These are phyloP conservation scores for Funneliformis caledonium DNA, from an alignment of 371 early-diverging fungal species.

Conservation along the genomic window DNA sequence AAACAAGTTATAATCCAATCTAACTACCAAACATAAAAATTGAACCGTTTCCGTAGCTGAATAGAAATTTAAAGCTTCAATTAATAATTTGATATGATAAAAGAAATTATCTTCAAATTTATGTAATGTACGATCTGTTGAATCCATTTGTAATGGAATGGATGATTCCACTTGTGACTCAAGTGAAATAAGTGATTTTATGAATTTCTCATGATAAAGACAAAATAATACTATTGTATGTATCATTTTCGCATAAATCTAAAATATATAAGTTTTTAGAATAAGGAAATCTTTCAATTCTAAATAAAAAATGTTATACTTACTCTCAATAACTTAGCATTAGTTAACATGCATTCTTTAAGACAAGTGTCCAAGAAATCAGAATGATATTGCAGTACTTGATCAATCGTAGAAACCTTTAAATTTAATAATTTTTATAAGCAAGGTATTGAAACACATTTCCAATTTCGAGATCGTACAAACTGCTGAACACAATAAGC, in stretches of 20 bases:
- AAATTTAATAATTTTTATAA: not conserved
- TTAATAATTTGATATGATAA: conserved; percentile 69
- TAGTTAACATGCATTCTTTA: conserved; percentile 90
- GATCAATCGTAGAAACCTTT: conserved; percentile 78
- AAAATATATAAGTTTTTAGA: not conserved
- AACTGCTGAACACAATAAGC: not conserved
- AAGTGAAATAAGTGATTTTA: conserved; percentile 48
- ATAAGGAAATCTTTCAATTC: not conserved
- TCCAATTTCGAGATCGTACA: not conserved
- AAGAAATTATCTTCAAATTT: conserved; percentile 68
- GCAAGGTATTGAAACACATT: too few relatives aligned
- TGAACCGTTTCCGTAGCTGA: conserved; percentile 75
- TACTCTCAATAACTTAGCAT: conserved; percentile 78
- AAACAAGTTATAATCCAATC: conserved; percentile 55
- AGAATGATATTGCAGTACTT: conserved; percentile 79
- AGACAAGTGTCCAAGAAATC: conserved; percentile 88
- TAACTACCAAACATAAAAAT: conserved; percentile 75
- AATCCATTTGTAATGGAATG: conserved; percentile 46
- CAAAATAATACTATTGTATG: conserved; percentile 71
- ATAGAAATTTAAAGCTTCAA: conserved; percentile 77
- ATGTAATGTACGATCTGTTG: conserved; percentile 50
- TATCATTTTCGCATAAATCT: conserved; percentile 76
- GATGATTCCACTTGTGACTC: conserved; percentile 53
- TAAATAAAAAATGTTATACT: conserved; percentile 3
- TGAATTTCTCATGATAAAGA: conserved; percentile 58